Percentiles rank a stretch among this genome's conserved stretches.
Conservation (phyloP, 106 monocot genomes). For the Allium fistulosum region DNA sequence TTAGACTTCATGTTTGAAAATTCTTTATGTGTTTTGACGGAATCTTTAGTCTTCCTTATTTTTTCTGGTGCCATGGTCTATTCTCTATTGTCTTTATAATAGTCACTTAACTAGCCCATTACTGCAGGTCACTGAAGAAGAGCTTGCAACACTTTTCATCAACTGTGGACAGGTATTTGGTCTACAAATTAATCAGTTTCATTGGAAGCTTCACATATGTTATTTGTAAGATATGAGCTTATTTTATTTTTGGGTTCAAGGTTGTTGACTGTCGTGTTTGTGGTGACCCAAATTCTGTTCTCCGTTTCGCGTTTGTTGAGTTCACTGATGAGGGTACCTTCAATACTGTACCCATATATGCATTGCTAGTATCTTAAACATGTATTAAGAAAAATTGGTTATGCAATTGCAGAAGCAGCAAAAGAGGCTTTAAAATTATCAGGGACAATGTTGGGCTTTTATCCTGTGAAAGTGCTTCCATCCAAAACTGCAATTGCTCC, state of each 20-base stretch:
- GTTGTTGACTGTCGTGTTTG: constrained; percentile 48
- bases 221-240: background rate
- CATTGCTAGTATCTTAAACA: too few species aligned
- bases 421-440: constrained; percentile 27
- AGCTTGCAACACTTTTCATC: constrained; percentile 35
- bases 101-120: background rate
- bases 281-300: constrained; percentile 48
- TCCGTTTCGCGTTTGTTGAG: constrained; percentile 49
- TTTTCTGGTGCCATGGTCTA: too few species aligned
- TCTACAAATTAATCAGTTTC: too few species aligned
- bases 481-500: constrained; percentile 51
- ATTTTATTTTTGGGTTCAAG: constrained; percentile 10
- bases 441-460: constrained; percentile 41
- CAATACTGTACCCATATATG: background rate
- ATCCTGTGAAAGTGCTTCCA: constrained; percentile 47
- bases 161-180: constrained; percentile 28
- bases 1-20: too few species aligned
- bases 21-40: too few species aligned
- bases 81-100: too few species aligned
- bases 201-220: too few species aligned
- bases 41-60: too few species aligned
- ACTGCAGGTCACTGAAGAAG: constrained; percentile 46
- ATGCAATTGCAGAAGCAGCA: constrained; percentile 31
- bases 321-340: constrained; percentile 37
- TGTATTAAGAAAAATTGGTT: background rate